A percentile compares a stretch with the other conserved stretches of the same genome.
These are phyloP conservation scores for Plasmodium billcollinsi DNA, from an alignment of 169 alveolate species.

Conservation along the genomic window DNA sequence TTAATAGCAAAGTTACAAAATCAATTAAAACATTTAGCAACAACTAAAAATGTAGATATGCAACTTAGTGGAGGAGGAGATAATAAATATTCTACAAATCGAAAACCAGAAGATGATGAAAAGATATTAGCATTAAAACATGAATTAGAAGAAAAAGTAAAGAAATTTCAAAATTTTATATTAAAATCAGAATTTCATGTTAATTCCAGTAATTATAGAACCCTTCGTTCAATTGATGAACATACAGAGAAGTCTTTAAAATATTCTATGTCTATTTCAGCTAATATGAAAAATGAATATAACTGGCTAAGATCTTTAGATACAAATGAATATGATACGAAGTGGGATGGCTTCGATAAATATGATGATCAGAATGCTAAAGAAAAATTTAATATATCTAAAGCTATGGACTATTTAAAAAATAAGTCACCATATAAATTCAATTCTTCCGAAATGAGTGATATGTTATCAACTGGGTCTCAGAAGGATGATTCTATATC, in stretches of 20 bases:
- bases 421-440: conserved; percentile 76
- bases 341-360: conserved; percentile 72
- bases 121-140: conserved; percentile 74
- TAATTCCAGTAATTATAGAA: conserved; percentile 43
- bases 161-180: conserved; percentile 85
- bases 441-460: conserved; percentile 74
- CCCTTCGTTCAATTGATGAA: conserved; percentile 61
- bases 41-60: conserved; percentile 52
- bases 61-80: conserved; percentile 35
- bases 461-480: conserved; percentile 19
- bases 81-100: neutral
- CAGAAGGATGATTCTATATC: conserved; percentile 58
- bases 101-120: conserved; percentile 76
- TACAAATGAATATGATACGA: conserved; percentile 67
- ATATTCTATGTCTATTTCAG: conserved; percentile 56
- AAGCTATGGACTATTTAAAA: conserved; percentile 75
- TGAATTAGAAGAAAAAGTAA: conserved; percentile 84
- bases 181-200: conserved; percentile 80
- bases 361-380: conserved; percentile 72
- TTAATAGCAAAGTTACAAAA: conserved; percentile 80
- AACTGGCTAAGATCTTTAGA: conserved; percentile 74
- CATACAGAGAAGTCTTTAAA: conserved; percentile 70
- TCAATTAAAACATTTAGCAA: conserved; percentile 66
- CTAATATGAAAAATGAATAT: conserved; percentile 63
- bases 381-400: conserved; percentile 66